phyloP scores from a whole-genome alignment of 371 early-diverging fungal genomes.

The Phascolomyces articulosus region DNA sequence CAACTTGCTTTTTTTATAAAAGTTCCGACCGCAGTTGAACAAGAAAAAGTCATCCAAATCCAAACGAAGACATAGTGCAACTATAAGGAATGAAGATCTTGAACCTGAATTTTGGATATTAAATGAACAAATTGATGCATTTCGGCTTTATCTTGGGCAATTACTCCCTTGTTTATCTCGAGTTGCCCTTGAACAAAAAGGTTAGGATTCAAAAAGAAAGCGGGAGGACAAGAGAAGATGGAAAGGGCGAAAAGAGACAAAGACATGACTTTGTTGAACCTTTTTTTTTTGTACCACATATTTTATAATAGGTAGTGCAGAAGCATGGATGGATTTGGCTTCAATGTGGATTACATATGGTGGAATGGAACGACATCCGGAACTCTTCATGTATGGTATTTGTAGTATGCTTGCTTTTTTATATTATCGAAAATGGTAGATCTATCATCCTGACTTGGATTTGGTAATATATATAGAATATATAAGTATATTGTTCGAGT shows the following conservation, averaged over 20 bases:
- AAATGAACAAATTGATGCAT: slow-evolving; percentile 8
- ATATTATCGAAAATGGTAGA: not conserved
- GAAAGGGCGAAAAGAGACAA: not conserved
- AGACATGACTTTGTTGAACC: not conserved
- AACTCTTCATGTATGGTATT: slow-evolving; percentile 37
- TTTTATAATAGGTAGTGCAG: slow-evolving; percentile 9
- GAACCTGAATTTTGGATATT: slow-evolving; percentile 33
- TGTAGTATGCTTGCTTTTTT: not conserved
- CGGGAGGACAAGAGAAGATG: not conserved
- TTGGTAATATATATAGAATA: slow-evolving; percentile 16
- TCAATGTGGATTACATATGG: slow-evolving; percentile 43
- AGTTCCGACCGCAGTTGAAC: slow-evolving; percentile 29
- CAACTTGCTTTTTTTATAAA: not conserved
- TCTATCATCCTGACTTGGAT: no score
- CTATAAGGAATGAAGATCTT: slow-evolving; percentile 29
- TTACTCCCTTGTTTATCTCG: slow-evolving; percentile 2
- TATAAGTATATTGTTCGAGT: slow-evolving; percentile 39
- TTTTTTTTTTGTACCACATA: not conserved
- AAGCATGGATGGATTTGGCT: slow-evolving; percentile 30
- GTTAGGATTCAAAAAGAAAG: slow-evolving; percentile 9
- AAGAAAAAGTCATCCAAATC: not conserved
- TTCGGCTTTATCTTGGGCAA: slow-evolving; percentile 2
- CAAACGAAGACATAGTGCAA: slow-evolving; percentile 14
- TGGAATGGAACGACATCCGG: slow-evolving; percentile 39
- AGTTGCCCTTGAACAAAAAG: not conserved